Percentiles rank a stretch among this genome's conserved stretches.
These are phyloP conservation scores for Diaporthe citri DNA, from an alignment of 2,329 filamentous ascomycete species.

Conservation along the genomic window DNA sequence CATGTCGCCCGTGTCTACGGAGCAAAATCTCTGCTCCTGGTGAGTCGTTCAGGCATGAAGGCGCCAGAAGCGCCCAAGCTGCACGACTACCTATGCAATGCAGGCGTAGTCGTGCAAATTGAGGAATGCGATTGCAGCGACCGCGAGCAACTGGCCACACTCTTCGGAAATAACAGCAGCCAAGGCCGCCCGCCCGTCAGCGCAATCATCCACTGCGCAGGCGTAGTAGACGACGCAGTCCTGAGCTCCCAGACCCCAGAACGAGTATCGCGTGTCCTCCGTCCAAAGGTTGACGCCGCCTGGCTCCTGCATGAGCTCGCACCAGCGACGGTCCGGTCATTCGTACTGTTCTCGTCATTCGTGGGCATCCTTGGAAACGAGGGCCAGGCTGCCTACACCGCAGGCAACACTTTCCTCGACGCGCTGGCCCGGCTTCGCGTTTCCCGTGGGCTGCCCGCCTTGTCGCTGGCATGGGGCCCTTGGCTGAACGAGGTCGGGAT, in stretches of 20 bases:
- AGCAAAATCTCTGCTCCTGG: background rate
- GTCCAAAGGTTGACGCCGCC: conserved; percentile 19
- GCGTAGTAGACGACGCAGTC: background rate
- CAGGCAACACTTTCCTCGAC: background rate
- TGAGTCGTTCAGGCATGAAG: conserved; percentile 1
- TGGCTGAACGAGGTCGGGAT: conserved; percentile 20
- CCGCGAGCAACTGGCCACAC: background rate
- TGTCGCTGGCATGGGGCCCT: conserved; percentile 12
- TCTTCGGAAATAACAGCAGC: background rate
- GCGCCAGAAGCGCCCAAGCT: background rate
- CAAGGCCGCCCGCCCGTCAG: background rate
- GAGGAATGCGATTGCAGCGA: conserved; percentile 14
- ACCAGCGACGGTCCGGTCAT: background rate
- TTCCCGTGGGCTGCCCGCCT: background rate
- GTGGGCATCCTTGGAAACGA: conserved; percentile 4
- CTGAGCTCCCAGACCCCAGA: background rate
- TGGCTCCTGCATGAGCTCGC: conserved; percentile 22
- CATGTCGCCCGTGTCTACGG: background rate
- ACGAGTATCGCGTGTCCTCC: conserved; percentile 1
- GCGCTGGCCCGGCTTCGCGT: background rate
- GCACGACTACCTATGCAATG: background rate
- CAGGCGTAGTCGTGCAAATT: background rate
- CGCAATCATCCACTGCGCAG: conserved; percentile 3
- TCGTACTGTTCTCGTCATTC: conserved; percentile 14
- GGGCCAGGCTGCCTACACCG: conserved; percentile 1